phyloP scores from a whole-genome alignment of 2,329 filamentous ascomycete genomes.

The Alternaria novae-zelandiae region DNA sequence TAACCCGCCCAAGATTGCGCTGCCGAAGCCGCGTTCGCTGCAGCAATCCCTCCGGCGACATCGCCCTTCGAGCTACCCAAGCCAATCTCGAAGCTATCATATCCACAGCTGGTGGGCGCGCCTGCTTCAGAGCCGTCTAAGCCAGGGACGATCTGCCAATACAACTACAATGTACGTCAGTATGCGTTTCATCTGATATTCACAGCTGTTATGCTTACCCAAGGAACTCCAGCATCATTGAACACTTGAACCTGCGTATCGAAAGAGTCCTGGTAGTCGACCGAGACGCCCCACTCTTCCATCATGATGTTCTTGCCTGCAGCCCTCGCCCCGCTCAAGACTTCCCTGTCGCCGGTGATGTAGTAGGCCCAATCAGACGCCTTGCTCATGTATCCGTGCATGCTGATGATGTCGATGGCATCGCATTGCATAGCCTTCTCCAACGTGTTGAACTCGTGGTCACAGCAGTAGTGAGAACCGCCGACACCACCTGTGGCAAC shows the following conservation, averaged over 20 bases:
- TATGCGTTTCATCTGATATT: too few species aligned
- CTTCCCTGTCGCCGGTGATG: background rate
- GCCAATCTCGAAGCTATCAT: background rate
- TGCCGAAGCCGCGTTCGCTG: background rate
- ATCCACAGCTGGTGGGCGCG: background rate
- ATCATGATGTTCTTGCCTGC: background rate
- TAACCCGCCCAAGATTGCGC: constrained; percentile 1
- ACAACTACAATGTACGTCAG: background rate
- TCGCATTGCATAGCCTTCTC: background rate
- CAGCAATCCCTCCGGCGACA: background rate
- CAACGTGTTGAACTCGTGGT: background rate
- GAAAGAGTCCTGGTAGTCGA: background rate
- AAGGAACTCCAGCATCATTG: background rate
- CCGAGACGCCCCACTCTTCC: background rate
- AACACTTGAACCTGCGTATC: background rate
- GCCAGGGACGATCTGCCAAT: background rate
- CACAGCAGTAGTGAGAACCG: background rate
- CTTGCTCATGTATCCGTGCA: background rate
- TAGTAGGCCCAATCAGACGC: background rate
- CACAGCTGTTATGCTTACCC: background rate
- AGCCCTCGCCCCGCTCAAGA: background rate
- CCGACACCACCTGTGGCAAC: background rate
- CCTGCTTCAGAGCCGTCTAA: background rate
- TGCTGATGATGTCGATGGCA: background rate
- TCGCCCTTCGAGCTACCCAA: constrained; percentile 1